phyloP scores from a whole-genome alignment of 441 rosid genomes.

The Manihot esculenta region DNA sequence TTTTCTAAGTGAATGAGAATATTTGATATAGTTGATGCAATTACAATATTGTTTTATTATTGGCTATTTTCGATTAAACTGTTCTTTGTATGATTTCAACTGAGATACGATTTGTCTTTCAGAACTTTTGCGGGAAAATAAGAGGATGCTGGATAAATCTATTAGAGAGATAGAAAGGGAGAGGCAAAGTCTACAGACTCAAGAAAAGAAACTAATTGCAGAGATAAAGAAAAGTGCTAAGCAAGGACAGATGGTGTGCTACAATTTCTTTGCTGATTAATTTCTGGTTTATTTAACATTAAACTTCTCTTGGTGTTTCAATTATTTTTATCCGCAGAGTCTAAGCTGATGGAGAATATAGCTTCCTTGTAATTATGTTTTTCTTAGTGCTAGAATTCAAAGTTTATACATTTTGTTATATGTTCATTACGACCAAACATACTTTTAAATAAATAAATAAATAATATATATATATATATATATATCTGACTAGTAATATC shows the following conservation, averaged over 20 bases:
- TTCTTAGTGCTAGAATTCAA: neutral
- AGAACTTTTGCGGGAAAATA: constrained; percentile 89
- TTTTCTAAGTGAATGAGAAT: too few species aligned
- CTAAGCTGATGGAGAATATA: neutral
- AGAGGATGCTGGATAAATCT: constrained; percentile 91
- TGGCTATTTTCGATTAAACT: neutral
- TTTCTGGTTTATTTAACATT: too few species aligned
- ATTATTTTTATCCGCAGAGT: too few species aligned
- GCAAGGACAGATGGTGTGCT: constrained; percentile 85
- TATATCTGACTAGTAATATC: neutral
- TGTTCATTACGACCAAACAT: neutral
- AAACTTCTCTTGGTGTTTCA: too few species aligned
- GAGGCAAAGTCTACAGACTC: constrained; percentile 77
- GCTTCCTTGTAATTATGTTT: neutral
- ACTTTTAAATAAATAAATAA: too few species aligned
- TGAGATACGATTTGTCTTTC: constrained; percentile 14
- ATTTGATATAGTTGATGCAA: neutral
- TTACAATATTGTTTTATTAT: neutral
- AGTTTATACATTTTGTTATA: neutral
- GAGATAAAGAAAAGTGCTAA: constrained; percentile 87
- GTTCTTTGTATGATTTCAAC: neutral
- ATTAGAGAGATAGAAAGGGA: constrained; percentile 89
- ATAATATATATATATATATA: too few species aligned
- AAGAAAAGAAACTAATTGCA: constrained; percentile 83
- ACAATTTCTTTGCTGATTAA: neutral